Base-by-base conservation (phyloP, 306 rosid genomes). In the Vicia villosa region DNA sequence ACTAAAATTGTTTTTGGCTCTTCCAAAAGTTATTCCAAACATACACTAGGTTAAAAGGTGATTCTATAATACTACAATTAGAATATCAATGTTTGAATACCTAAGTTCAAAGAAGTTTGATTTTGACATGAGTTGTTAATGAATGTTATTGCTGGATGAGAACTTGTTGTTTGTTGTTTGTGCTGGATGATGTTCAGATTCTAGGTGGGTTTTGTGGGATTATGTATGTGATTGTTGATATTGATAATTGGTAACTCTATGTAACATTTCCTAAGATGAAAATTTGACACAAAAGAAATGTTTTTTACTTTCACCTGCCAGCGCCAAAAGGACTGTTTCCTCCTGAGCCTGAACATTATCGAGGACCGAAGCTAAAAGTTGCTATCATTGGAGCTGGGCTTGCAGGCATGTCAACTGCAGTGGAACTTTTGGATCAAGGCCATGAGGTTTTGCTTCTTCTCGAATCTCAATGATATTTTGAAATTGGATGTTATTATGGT, bases 311-410 rank as follows among this genome's bases (percentile, higher is more conserved):
- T 69, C 13, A 49, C 43, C 15, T 85, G 69, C 19, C 96, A 88
- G 99, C 97, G 66, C 99, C 99, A 21, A 94, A 89, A 63, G 99
- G 99, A 47, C 64, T 94, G 81, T 94, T 91, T 83, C 99, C 99
- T 61, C 91, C 99, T 1, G 99, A 94, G 68, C 99, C 97, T 4
- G 95, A 83, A 55, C 91, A 81, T 68, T 94, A 94, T 74, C 83
- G 96, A 46, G 99, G 99, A 32, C 97, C 99, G 0, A 94, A 91
- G 87, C 83, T 94, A 66, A 91, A 89, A 80, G 96, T 94, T 66
- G 99, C 99, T n/a, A 94, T 94, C 47, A 79, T 94, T 55, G 97
- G 99, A 65, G 97, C 99, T 77, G 99, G 99, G 28, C 95, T 94
- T 79, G 99, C 97, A 0, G 97, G 99, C 77, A 91, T 94, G 99